phyloP scores from a whole-genome alignment of 805 yeast genomes.

The Debaryomyces castellii region DNA sequence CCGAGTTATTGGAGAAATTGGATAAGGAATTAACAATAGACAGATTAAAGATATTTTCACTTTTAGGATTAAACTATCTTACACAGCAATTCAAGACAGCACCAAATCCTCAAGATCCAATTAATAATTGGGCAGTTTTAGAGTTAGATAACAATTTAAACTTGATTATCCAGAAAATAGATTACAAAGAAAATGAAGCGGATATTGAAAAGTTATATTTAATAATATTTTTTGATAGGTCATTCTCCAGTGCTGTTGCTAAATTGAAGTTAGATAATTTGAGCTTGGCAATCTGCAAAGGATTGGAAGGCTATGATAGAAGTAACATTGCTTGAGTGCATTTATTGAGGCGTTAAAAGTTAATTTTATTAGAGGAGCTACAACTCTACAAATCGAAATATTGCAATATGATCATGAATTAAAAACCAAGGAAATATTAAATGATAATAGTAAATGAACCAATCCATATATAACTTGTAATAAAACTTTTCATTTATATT shows the following conservation, averaged over 20 bases:
- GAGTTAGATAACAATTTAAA: slow-evolving; percentile 28
- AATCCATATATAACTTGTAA: not conserved
- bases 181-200: slow-evolving; percentile 5
- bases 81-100: slow-evolving; percentile 6
- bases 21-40: slow-evolving; percentile 17
- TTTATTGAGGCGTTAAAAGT: slow-evolving; percentile 8
- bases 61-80: slow-evolving; percentile 32
- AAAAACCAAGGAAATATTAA: slow-evolving; percentile 1
- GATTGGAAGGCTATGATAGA: slow-evolving; percentile 31
- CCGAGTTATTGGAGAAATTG: slow-evolving; percentile 13
- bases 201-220: slow-evolving; percentile 21
- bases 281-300: slow-evolving; percentile 26
- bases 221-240: slow-evolving; percentile 29
- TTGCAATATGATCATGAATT: slow-evolving; percentile 26
- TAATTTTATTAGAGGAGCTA: too few species aligned
- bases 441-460: not conserved
- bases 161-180: slow-evolving; percentile 25
- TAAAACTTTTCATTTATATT: not conserved
- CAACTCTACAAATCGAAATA: not conserved
- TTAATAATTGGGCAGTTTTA: slow-evolving; percentile 27
- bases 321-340: slow-evolving; percentile 20
- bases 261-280: slow-evolving; percentile 36
- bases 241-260: slow-evolving; percentile 31
- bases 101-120: slow-evolving; percentile 2
- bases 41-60: slow-evolving; percentile 32